Evolutionary conservation across 1,284 basidiomycete species (phyloP).

Genomic region (Puccinia triticina): DNA sequence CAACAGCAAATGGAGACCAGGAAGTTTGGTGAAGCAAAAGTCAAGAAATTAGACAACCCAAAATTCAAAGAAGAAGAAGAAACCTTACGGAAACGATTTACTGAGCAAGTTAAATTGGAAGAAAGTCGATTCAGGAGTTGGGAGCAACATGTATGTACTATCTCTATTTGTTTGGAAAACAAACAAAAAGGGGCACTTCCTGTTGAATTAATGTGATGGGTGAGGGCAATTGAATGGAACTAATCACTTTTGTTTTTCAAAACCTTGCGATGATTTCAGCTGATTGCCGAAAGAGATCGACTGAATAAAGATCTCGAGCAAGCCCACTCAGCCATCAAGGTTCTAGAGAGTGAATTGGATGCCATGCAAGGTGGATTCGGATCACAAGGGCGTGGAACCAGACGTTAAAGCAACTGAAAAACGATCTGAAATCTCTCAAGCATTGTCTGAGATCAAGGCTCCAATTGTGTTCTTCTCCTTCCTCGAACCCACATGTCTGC

Average conservation of each 20-base stretch:
- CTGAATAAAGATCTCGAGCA: conserved; percentile 95
- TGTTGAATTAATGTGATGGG: not conserved
- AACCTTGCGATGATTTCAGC: conserved; percentile 64
- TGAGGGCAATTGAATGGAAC: not conserved
- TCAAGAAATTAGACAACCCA: conserved; percentile 98
- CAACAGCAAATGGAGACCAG: conserved; percentile 99
- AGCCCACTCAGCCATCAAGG: conserved; percentile 88
- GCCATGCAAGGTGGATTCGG: conserved; percentile 83
- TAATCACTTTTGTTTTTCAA: conserved; percentile 54
- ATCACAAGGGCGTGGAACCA: conserved; percentile 43
- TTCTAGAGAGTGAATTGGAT: conserved; percentile 84
- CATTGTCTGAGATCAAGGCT: not conserved
- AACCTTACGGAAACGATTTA: conserved; percentile 91
- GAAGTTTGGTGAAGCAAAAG: conserved; percentile 98
- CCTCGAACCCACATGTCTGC: not conserved
- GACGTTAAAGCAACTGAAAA: conserved; percentile 8
- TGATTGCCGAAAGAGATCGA: conserved; percentile 92
- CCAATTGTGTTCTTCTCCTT: not conserved
- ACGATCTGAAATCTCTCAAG: not conserved
- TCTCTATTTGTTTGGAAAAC: conserved; percentile 9
- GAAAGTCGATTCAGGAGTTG: conserved; percentile 97
- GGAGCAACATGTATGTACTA: conserved; percentile 85
- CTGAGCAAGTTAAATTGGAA: conserved; percentile 99
- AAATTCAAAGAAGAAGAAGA: conserved; percentile 99
- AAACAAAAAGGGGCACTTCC: not conserved